A percentile compares a stretch with the other conserved stretches of the same genome.
phyloP scores from a whole-genome alignment of 2,329 filamentous ascomycete species.

The Pseudogymnoascus sp. region DNA sequence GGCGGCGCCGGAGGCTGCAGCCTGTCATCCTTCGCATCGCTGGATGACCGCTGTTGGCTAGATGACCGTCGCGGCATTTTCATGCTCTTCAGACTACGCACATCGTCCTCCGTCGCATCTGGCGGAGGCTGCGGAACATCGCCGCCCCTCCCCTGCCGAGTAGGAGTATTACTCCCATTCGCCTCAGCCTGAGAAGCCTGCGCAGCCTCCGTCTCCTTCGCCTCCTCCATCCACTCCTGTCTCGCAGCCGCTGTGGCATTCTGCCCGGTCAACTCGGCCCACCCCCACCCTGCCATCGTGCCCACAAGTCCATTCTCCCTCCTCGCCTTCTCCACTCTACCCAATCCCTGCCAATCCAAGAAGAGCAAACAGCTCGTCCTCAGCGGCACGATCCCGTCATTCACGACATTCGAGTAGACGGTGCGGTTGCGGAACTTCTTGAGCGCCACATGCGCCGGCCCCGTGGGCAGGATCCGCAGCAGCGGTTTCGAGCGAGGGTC shows the following conservation, averaged over 20 bases:
- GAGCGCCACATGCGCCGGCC: conserved; percentile 79
- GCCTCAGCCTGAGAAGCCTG: conserved; percentile 20
- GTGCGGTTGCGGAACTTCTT: conserved; percentile 86
- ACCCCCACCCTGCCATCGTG: conserved; percentile 87
- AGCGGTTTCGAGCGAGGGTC: conserved; percentile 83
- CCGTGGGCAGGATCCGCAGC: conserved; percentile 79
- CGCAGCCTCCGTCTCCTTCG: neutral
- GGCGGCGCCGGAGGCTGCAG: conserved; percentile 10
- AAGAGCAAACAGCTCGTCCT: conserved; percentile 95
- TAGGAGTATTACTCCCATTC: conserved; percentile 34
- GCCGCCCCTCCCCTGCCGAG: conserved; percentile 30
- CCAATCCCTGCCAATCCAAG: conserved; percentile 90
- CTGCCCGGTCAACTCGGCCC: conserved; percentile 83
- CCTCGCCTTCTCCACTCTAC: conserved; percentile 86
- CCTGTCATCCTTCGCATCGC: conserved; percentile 17
- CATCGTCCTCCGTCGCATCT: conserved; percentile 57
- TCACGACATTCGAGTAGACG: conserved; percentile 93
- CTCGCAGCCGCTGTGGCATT: conserved; percentile 28
- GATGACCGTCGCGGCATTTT: conserved; percentile 17
- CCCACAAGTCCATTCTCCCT: conserved; percentile 87
- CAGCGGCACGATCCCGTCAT: conserved; percentile 91
- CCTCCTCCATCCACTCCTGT: conserved; percentile 17
- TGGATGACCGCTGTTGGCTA: neutral
- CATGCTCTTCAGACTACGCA: conserved; percentile 45
- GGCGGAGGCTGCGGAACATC: conserved; percentile 64